Evolutionary conservation across 768 basidiomycete species (phyloP), one percentile per base, ranked within the genome.

Genomic region (Phanerodontia chrysosporium): DNA sequence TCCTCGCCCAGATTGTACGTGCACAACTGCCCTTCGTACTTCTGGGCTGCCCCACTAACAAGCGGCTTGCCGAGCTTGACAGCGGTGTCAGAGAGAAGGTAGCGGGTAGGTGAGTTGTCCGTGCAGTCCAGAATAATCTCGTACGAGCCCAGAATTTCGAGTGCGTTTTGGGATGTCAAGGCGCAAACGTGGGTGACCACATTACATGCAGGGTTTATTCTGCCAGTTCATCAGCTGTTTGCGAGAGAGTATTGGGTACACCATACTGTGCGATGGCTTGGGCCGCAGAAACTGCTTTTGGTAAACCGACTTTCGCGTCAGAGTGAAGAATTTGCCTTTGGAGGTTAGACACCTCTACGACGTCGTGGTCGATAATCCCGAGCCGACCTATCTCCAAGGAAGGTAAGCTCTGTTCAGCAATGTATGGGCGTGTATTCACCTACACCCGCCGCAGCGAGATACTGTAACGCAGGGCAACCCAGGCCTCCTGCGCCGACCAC

Each of bases 401-500:
- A 35, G 12, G 24, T 22, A 16, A 12, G 39, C 22, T 29, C 13
- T 35, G 4, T 21, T 49, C n/a, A 32, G n/a, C 55, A 30, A 49
- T 51, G 65, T 46, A 64, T 55, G 51, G 55, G 39, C 53, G 42
- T 12, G 35, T 45, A 68, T 87, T 63, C 66, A 92, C 96, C 96
- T 59, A 98, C 80, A 25, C 97, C 97, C 14, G 92, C 90, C 7
- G 93, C 92, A 3, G 85, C 92, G 12, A 99, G 83, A 72, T 98
- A 97, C 68, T 97, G 93, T 48, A 99, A 78, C 42, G 92, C 92
- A 49, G 97, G 95, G 71, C 97, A 98, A 12, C 97, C 97, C 13
- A 99, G 79, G 9, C 97, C 97, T 0, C 97, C 97, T 16, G 95
- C 97, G 27, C 97, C 97, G 3, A 98, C 83, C 3, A 98, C 92